phyloP scores from a whole-genome alignment of 2,329 filamentous ascomycete genomes.

The Colletotrichum echinochloae region DNA sequence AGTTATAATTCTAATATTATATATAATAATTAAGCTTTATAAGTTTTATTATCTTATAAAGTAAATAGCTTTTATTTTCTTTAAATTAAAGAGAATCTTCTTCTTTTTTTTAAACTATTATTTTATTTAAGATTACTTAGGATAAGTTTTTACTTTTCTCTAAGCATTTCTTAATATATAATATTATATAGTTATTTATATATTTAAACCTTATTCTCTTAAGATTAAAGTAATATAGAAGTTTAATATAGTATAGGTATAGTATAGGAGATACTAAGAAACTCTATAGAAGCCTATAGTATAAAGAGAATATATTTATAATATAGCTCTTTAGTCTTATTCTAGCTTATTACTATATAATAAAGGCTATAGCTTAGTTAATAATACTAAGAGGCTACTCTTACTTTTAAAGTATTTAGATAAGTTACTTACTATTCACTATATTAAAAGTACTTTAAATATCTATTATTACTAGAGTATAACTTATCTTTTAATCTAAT shows the following conservation, averaged over 20 bases:
- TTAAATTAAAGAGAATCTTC: too few relatives aligned
- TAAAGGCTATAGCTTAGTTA: background rate
- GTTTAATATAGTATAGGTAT: background rate
- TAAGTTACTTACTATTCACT: too few relatives aligned
- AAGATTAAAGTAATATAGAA: background rate
- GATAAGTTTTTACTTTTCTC: background rate
- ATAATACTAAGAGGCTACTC: background rate
- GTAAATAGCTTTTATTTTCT: background rate
- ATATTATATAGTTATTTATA: background rate
- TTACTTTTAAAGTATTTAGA: background rate
- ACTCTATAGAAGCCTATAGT: background rate
- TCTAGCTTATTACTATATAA: too few relatives aligned
- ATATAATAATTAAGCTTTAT: background rate
- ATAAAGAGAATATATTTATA: background rate
- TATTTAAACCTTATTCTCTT: too few relatives aligned
- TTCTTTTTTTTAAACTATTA: background rate
- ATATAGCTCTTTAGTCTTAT: background rate
- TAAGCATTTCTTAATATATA: rapidly evolving
- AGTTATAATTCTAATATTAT: background rate
- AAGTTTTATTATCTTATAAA: background rate
- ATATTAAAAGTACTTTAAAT: background rate
- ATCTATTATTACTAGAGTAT: background rate
- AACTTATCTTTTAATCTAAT: background rate
- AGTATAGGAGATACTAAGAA: background rate
- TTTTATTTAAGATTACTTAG: background rate